A percentile compares a stretch with the other conserved stretches of the same genome.
Evolutionary conservation across 1,139 yeast genomes (phyloP).

Genomic region (Entelexis sorbosivorans): DNA sequence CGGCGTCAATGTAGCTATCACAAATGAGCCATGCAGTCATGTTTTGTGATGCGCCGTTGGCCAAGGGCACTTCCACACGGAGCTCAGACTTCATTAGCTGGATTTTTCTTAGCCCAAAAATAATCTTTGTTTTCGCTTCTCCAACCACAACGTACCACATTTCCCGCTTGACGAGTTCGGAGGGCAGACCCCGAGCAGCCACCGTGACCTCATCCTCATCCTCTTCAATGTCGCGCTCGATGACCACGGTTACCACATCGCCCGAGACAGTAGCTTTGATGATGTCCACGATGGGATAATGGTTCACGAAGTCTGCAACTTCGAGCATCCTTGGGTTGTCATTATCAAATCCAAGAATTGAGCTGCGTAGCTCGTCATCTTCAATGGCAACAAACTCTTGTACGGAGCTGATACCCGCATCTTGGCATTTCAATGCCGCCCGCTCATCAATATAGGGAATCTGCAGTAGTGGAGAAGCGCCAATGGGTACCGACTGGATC

Average conservation of each 20-base stretch:
- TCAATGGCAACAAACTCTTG: constrained; percentile 81
- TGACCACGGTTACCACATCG: constrained; percentile 41
- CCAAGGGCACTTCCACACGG: constrained; percentile 43
- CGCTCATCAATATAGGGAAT: constrained; percentile 52
- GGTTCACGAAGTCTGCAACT: constrained; percentile 82
- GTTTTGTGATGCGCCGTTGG: constrained; percentile 42
- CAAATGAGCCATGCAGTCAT: constrained; percentile 77
- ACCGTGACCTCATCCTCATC: constrained; percentile 51
- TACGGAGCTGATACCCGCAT: constrained; percentile 51
- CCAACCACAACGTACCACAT: constrained; percentile 75
- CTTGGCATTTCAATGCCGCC: constrained; percentile 48
- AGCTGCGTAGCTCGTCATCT: constrained; percentile 59
- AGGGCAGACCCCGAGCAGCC: constrained; percentile 35
- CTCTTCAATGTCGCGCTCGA: constrained; percentile 52
- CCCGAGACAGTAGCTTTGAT: constrained; percentile 35
- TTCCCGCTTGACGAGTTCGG: constrained; percentile 41
- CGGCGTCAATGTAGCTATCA: constrained; percentile 85
- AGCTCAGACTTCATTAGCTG: constrained; percentile 45
- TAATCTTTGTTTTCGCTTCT: constrained; percentile 44
- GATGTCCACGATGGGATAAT: constrained; percentile 77
- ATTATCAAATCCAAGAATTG: constrained; percentile 44
- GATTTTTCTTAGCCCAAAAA: constrained; percentile 66
- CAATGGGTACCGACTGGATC: constrained; percentile 77
- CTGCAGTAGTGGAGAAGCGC: constrained; percentile 70
- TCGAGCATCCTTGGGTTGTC: constrained; percentile 40